These are phyloP conservation scores for Lyophyllum shimeji DNA, from an alignment of 768 basidiomycete genomes.

Conservation along the genomic window DNA sequence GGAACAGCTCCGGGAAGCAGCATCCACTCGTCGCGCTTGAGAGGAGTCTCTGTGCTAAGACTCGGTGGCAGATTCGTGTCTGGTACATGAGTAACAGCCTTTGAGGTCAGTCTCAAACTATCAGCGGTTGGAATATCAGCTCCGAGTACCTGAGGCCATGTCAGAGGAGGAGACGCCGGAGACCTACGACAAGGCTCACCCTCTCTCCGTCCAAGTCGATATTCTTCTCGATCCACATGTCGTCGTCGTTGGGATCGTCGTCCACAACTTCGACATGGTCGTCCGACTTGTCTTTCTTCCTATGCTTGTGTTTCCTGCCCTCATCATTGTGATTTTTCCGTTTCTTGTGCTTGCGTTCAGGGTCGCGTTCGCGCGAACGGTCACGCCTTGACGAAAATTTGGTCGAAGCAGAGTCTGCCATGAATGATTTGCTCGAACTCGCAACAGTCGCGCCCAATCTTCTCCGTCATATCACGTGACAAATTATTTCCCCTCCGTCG, in stretches of 20 bases:
- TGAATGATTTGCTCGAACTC: not conserved
- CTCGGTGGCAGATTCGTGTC: constrained; percentile 48
- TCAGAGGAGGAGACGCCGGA: constrained; percentile 12
- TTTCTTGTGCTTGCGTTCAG: constrained; percentile 53
- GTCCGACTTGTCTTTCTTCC: constrained; percentile 44
- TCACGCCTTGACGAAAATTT: constrained; percentile 30
- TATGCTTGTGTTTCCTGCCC: constrained; percentile 34
- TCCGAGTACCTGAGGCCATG: constrained; percentile 50
- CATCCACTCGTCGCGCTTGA: constrained; percentile 92
- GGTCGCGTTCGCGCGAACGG: constrained; percentile 35
- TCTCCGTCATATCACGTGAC: constrained; percentile 23
- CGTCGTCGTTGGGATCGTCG: constrained; percentile 72
- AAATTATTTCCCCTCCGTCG: constrained; percentile 4
- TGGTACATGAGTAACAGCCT: constrained; percentile 45
- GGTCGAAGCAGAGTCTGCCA: constrained; percentile 15
- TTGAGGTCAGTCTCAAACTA: constrained; percentile 67
- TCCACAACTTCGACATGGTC: constrained; percentile 52
- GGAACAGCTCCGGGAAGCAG: constrained; percentile 44
- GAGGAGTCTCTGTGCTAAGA: constrained; percentile 44
- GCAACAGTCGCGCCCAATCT: not conserved
- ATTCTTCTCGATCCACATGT: constrained; percentile 89
- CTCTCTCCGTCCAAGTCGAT: constrained; percentile 75
- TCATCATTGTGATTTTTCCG: constrained; percentile 50
- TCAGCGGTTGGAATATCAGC: constrained; percentile 77
- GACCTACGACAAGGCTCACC: constrained; percentile 40